phyloP scores from a whole-genome alignment of 2,329 filamentous ascomycete genomes.

The Phyllosticta capitalensis region DNA sequence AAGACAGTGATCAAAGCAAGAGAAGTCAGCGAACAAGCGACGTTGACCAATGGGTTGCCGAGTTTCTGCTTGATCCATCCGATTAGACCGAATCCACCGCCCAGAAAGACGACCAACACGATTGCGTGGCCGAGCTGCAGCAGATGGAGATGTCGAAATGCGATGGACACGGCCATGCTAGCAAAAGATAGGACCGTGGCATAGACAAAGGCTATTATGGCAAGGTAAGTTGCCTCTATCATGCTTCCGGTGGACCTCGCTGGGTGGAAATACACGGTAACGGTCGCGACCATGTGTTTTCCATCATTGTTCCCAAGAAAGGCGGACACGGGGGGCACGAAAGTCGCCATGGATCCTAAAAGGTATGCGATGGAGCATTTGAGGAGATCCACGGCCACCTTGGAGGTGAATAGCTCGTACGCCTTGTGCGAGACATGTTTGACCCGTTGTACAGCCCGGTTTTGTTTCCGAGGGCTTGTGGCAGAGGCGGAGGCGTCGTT shows the following conservation, averaged over 20 bases:
- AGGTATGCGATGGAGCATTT: conserved; percentile 90
- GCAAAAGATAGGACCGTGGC: conserved; percentile 65
- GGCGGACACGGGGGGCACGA: conserved; percentile 61
- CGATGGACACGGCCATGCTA: conserved; percentile 80
- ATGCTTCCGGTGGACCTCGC: conserved; percentile 67
- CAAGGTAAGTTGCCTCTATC: conserved; percentile 61
- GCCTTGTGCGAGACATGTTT: conserved; percentile 30
- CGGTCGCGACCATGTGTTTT: conserved; percentile 87
- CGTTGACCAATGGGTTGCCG: conserved; percentile 71
- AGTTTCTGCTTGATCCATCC: conserved; percentile 79
- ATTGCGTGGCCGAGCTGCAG: conserved; percentile 66
- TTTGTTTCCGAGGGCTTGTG: conserved; percentile 14
- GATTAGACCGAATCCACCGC: conserved; percentile 75
- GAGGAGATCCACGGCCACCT: conserved; percentile 67
- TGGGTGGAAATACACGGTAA: conserved; percentile 92
- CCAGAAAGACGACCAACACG: conserved; percentile 74
- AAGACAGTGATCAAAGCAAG: conserved; percentile 83
- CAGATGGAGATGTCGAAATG: conserved; percentile 60
- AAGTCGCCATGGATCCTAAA: conserved; percentile 76
- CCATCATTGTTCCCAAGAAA: conserved; percentile 77
- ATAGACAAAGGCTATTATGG: conserved; percentile 69
- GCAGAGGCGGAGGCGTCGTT: conserved; percentile 15
- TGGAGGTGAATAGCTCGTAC: conserved; percentile 57
- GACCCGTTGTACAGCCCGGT: conserved; percentile 26
- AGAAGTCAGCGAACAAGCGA: conserved; percentile 75